Percentiles rank a stretch among this genome's conserved stretches.
phyloP scores from a whole-genome alignment of 2,329 filamentous ascomycete genomes.

The Ophiostoma populinum region DNA sequence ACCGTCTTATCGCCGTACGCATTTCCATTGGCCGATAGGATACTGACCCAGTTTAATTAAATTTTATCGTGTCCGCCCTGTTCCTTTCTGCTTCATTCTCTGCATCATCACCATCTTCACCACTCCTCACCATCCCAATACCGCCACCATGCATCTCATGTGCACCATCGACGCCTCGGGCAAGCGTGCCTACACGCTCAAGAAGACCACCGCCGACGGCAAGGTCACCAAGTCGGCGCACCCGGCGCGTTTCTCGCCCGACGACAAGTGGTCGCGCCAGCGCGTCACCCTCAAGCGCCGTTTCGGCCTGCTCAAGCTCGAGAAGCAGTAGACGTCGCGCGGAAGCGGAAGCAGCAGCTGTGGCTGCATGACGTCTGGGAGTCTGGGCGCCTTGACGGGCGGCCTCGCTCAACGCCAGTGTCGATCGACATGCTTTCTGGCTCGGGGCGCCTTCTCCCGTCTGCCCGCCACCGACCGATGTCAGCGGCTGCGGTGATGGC shows the following conservation, averaged over 20 bases:
- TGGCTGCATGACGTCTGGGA: not conserved
- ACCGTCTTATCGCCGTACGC: too few relatives aligned
- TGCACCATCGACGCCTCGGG: conserved; percentile 70
- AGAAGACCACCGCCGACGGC: conserved; percentile 60
- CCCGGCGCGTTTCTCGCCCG: conserved; percentile 88
- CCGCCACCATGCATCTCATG: conserved; percentile 41
- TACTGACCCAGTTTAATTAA: too few relatives aligned
- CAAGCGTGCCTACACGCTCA: conserved; percentile 87
- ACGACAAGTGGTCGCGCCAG: conserved; percentile 97
- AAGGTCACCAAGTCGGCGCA: conserved; percentile 92
- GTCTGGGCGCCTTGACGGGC: not conserved
- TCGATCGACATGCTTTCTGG: too few relatives aligned
- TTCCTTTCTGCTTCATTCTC: too few relatives aligned
- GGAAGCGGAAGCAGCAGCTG: not conserved
- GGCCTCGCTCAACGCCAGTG: too few relatives aligned
- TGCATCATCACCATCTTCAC: too few relatives aligned
- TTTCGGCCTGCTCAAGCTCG: conserved; percentile 59
- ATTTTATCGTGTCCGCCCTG: too few relatives aligned
- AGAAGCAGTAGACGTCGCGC: conserved; percentile 18
- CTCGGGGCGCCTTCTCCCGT: too few relatives aligned
- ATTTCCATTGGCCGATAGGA: too few relatives aligned
- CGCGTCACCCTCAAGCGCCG: conserved; percentile 88
- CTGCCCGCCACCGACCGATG: too few relatives aligned
- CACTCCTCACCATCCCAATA: not conserved
- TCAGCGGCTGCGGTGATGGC: too few relatives aligned